Base-by-base conservation (phyloP, 1,284 basidiomycete species). In the Cutaneotrichosporon cavernicola region DNA sequence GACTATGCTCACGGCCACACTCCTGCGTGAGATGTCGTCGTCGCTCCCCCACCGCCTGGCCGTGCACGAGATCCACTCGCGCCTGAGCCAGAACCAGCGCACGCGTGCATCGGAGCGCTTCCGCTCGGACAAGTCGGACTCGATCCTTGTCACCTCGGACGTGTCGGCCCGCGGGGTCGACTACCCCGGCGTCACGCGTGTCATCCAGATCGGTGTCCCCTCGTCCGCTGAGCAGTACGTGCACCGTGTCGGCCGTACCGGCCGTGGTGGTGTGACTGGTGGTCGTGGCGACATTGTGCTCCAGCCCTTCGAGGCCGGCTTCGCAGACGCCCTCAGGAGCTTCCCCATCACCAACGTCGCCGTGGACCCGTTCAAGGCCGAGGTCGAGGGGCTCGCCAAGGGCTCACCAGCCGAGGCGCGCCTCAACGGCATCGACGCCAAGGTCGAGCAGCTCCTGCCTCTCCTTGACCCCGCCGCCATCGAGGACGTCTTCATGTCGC, bases 151-250 rank as follows among this genome's bases (percentile, higher is more conserved):
- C 70, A 90, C 89, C 1, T 93, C 91, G 0, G 94, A 97, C 72
- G 89, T 97, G 2, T 93, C 91, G 13, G 92, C 93, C 11, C 87
- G 92, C 63, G 92, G 92, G 22, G 88, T 97, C 63, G 91, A 95
- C 79, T 95, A 95, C 76, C 91, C 90, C 8, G 88, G 87, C 30
- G 92, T 97, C 26, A 95, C 93, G 0, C 88, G 95, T 32, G 91
- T 98, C 62, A 92, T 99, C 71, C 96, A 98, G 80, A 82, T 99
- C 62, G 92, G 96, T 64, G 83, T 91, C 5, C 93, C 96, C 0
- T 77, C 81, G 8, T 84, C 80, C 6, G 78, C 85, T 11, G 90
- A 94, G 55, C 87, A 90, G 72, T 99, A 99, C 79, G 84, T 96
- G 58, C 94, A 97, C 75, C 90, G 96, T 67, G 88, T 98, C 56